These are phyloP conservation scores for Lodderomyces metapsilosis DNA, from an alignment of 1,139 yeast genomes.

Conservation along the genomic window DNA sequence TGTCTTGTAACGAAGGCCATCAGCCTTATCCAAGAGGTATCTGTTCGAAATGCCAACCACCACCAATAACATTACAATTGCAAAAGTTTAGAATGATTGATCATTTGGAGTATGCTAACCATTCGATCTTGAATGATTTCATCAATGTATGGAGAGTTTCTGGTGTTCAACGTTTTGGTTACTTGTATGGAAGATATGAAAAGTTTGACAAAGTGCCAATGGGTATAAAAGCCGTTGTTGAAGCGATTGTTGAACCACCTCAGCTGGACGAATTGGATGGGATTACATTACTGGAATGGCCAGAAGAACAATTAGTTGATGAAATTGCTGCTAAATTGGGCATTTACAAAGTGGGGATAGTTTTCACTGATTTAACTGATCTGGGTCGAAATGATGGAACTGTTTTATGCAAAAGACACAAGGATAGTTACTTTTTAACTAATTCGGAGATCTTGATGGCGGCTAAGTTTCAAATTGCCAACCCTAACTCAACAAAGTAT, in stretches of 20 bases:
- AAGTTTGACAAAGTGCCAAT: conserved; percentile 80
- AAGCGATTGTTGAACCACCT: conserved; percentile 91
- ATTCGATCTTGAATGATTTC: conserved; percentile 71
- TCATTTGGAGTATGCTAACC: conserved; percentile 86
- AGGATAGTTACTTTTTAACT: conserved; percentile 83
- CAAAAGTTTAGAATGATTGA: conserved; percentile 95
- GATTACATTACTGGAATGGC: conserved; percentile 63
- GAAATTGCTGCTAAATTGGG: conserved; percentile 62
- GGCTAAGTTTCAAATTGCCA: conserved; percentile 66
- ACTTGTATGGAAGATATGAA: conserved; percentile 79
- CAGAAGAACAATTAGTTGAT: conserved; percentile 54
- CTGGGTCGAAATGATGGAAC: conserved; percentile 84
- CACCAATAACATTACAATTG: conserved; percentile 88
- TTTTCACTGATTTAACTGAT: conserved; percentile 88
- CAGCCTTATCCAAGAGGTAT: conserved; percentile 93
- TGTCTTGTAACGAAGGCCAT: conserved; percentile 75
- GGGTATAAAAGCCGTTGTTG: conserved; percentile 92
- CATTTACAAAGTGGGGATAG: conserved; percentile 70
- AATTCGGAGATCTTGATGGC: conserved; percentile 87
- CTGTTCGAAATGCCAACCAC: conserved; percentile 96
- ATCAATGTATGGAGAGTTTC: conserved; percentile 90
- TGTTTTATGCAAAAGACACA: conserved; percentile 90
- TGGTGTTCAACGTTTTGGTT: conserved; percentile 85
- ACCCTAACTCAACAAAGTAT: conserved; percentile 69
- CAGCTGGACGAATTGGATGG: conserved; percentile 90